phyloP scores from a whole-genome alignment of 257 asterid species.

The Plantago ovata region DNA sequence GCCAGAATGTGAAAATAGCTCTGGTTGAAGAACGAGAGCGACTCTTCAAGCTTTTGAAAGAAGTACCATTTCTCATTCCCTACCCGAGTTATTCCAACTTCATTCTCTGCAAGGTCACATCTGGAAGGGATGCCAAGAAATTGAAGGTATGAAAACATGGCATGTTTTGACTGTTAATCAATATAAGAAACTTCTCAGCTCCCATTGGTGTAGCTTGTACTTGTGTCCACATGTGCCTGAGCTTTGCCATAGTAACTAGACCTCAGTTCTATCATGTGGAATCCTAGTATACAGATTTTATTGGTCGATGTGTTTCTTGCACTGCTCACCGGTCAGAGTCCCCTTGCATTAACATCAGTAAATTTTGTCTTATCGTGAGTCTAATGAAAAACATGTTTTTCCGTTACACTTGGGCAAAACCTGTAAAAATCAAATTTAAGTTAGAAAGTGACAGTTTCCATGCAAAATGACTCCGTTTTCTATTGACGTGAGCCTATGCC shows the following conservation, averaged over 20 bases:
- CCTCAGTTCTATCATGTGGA: not conserved
- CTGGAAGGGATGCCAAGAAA: constrained; percentile 90
- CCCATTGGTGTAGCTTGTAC: not conserved
- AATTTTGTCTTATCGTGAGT: too few species aligned
- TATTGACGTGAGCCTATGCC: too few species aligned
- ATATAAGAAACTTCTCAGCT: not conserved
- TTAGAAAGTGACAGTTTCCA: too few species aligned
- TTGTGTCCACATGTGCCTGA: not conserved
- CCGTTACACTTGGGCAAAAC: too few species aligned
- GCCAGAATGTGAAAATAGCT: constrained; percentile 85
- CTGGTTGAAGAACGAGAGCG: constrained; percentile 85
- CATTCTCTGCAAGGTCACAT: constrained; percentile 87
- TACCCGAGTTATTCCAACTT: constrained; percentile 90
- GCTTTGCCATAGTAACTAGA: constrained; percentile 4
- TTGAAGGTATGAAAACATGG: constrained; percentile 58
- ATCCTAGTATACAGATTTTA: not conserved
- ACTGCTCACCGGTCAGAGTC: too few species aligned
- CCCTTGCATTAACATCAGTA: too few species aligned
- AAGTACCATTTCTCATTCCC: constrained; percentile 83
- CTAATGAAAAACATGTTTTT: too few species aligned
- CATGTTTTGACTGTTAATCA: constrained; percentile 7
- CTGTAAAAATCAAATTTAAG: too few species aligned
- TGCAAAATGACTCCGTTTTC: too few species aligned
- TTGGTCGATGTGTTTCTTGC: not conserved
- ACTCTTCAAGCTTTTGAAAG: constrained; percentile 74